Evolutionary conservation across 495 filamentous ascomycete genomes (phyloP), one percentile per base, ranked within the genome.

Genomic region (Lichenothelia convexa): DNA sequence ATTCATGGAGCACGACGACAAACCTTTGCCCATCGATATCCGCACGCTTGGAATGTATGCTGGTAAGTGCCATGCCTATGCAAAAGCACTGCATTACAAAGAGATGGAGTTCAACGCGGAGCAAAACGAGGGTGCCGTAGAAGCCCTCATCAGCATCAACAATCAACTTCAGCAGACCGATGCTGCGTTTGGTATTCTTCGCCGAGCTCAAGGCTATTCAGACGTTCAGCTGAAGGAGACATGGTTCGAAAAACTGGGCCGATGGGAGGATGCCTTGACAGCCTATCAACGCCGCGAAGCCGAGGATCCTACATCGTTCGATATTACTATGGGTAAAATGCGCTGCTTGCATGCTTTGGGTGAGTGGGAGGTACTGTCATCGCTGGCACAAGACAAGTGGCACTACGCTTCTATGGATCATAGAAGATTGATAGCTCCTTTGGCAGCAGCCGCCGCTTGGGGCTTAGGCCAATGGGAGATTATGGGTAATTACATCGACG

Each of bases 1-100:
- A 46, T 99, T 95, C 54, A 99, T 99, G 89, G 89, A 99, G 49
- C 89, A 99, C 47, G 89, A 95, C 48, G 89, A 99, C 51, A 95
- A 95, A 50, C 89, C 89, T 4, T 67, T 99, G 17, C 89, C 89
- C 12, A 94, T 99, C 45, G 91, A 99, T 53, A 93, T 99, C 39
- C 72, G 89, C 21, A 79, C 81, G 1, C 62, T 95, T 22, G 89
- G 91, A 15, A 78, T 82, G 46, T 91, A 93, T 50, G 89, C 89
- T 11, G 84, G 75, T 0, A 84, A 86, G 47, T 95, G 91, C 36
- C 89, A 99, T 57, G 89, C 89, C 4, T 95, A 89, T 53, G 89
- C 89, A 13, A 99, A 99, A 54, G 89, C 89, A 7, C 67, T 99
- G 15, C 89, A 99, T 45, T 99, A 95, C 62, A 99, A 99, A 48